phyloP scores from a whole-genome alignment of 2,329 filamentous ascomycete species.

The Colletotrichum cordylinicola region DNA sequence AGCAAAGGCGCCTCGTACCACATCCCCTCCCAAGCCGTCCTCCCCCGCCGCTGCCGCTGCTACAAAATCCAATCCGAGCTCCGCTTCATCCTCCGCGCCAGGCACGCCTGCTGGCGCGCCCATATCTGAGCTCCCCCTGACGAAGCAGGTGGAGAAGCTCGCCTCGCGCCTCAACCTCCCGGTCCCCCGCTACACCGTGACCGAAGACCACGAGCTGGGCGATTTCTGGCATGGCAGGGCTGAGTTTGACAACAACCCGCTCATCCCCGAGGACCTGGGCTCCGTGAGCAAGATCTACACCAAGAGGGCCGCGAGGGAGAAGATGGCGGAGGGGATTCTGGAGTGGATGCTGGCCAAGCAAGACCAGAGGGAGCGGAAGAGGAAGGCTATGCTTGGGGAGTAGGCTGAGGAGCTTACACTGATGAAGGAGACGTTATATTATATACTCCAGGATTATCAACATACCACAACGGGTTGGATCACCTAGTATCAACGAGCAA shows the following conservation, averaged over 20 bases:
- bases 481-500: background rate
- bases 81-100: background rate
- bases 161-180: slow-evolving; percentile 36
- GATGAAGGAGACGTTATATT: background rate
- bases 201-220: slow-evolving; percentile 13
- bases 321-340: slow-evolving; percentile 45
- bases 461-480: background rate
- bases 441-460: background rate
- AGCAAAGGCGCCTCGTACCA: slow-evolving; percentile 19
- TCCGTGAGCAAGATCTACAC: slow-evolving; percentile 37
- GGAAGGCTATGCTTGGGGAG: background rate
- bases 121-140: slow-evolving; percentile 14
- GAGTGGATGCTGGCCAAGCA: slow-evolving; percentile 32
- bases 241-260: slow-evolving; percentile 34
- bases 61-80: background rate
- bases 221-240: slow-evolving; percentile 42
- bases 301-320: slow-evolving; percentile 39
- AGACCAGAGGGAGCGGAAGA: slow-evolving; percentile 24
- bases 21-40: background rate
- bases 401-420: background rate
- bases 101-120: background rate
- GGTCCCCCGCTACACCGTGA: slow-evolving; percentile 38
- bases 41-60: background rate
- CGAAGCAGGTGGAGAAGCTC: slow-evolving; percentile 35
- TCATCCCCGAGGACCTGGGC: slow-evolving; percentile 37